Conservation (phyloP, 805 yeast species). For the Lipomyces chichibuensis region DNA sequence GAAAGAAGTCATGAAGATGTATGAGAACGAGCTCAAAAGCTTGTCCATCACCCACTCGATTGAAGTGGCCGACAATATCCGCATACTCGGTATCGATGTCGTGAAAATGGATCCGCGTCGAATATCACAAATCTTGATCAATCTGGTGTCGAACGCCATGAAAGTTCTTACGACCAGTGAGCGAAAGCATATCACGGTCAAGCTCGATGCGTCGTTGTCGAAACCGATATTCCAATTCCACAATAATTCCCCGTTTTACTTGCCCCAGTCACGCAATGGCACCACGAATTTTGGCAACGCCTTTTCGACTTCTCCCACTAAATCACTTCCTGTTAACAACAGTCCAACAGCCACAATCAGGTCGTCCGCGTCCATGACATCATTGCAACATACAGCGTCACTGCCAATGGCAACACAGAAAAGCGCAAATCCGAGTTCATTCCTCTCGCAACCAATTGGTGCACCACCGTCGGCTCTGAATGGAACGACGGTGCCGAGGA, state of each 20-base stretch:
- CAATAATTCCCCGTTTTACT: conserved; percentile 24
- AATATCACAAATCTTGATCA: conserved; percentile 89
- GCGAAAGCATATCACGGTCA: conserved; percentile 48
- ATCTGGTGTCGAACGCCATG: conserved; percentile 83
- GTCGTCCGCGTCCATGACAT: conserved; percentile 1
- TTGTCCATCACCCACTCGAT: conserved; percentile 70
- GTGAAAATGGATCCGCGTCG: conserved; percentile 88
- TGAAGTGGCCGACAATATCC: conserved; percentile 44
- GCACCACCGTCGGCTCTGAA: neutral
- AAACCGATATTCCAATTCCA: conserved; percentile 21
- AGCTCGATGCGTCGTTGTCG: conserved; percentile 28
- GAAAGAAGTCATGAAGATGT: conserved; percentile 72
- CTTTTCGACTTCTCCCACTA: conserved; percentile 14
- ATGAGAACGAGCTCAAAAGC: conserved; percentile 74
- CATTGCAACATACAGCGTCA: neutral
- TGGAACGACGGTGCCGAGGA: neutral
- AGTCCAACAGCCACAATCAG: neutral
- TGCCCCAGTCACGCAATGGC: conserved; percentile 9
- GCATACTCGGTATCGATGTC: conserved; percentile 40
- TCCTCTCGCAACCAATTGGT: neutral
- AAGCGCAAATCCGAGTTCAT: neutral
- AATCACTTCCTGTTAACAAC: neutral
- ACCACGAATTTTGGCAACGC: conserved; percentile 5
- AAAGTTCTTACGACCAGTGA: conserved; percentile 95
- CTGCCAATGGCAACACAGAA: neutral